Conservation (phyloP, 1,139 yeast genomes). For the Candida tropicalis region DNA sequence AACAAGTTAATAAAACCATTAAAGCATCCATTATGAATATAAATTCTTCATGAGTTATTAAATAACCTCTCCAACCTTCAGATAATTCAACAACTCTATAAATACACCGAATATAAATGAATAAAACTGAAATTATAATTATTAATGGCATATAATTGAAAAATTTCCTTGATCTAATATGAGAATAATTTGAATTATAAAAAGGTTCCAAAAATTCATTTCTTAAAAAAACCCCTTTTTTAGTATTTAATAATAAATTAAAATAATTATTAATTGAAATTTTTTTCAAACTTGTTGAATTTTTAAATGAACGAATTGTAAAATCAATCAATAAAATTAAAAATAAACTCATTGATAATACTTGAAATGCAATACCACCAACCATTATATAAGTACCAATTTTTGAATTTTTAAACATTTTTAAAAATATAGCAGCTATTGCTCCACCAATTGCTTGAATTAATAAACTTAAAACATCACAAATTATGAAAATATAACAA, state of each 20-base stretch:
- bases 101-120: conserved; percentile 33
- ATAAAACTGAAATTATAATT: conserved; percentile 22
- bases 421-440: conserved; percentile 30
- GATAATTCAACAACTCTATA: conserved; percentile 35
- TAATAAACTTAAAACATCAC: conserved; percentile 35
- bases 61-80: conserved; percentile 38
- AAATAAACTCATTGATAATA: conserved; percentile 38
- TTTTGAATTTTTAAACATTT: conserved; percentile 19
- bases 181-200: conserved; percentile 21
- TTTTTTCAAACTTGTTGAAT: background rate
- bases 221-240: conserved; percentile 19
- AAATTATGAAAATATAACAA: conserved; percentile 36
- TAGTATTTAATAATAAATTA: conserved; percentile 27
- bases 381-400: conserved; percentile 40
- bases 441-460: conserved; percentile 45
- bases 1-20: conserved; percentile 24
- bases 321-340: conserved; percentile 30
- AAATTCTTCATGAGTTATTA: conserved; percentile 34
- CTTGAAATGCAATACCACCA: conserved; percentile 43
- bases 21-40: conserved; percentile 32
- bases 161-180: conserved; percentile 19
- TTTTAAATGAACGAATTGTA: conserved; percentile 24
- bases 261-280: conserved; percentile 13
- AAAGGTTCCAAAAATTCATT: conserved; percentile 19
- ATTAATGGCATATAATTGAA: conserved; percentile 29